Base-by-base conservation (phyloP, 306 rosid species). In the Trifolium fragiferum region DNA sequence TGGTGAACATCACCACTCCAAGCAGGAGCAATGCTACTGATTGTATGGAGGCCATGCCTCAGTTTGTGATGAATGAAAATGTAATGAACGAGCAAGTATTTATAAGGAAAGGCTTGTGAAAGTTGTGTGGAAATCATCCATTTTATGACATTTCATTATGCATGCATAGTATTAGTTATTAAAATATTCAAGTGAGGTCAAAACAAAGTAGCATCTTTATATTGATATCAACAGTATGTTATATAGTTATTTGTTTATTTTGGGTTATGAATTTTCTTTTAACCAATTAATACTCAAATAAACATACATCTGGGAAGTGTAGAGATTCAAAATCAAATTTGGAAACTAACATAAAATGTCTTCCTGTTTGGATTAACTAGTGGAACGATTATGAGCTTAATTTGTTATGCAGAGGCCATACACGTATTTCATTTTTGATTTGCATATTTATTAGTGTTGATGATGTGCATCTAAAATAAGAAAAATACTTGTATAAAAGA, bases 1-100 rank as follows among this genome's bases (percentile, higher is more conserved):
- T 19, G 57, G 72, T 75, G 35, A 73, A 6, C 30, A 57, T 4
- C 58, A 49, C 80, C 60, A 72, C 80, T 38, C 80, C 84, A 30
- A 85, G 40, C 2, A 76, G 75, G 30, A 85, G 66, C 9, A 61
- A 6, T 23, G 70, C 9, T 54, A 67, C 51, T 54, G 80, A n/a
- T 63, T 67, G 37, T 23, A 37, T 7, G 6, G 23, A 62, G 3
- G 74, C 58, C 85, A 84, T 84, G 68, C 44, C 4, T 58, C 5
- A 2, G 67, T 0, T 57, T 73, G 66, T 66, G 75, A 46, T 76
- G 79, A 18, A 65, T 20, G 38, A 21, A 67, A 62, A 14, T 64
- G 66, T 10, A 41, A 27, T 8, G 51, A 12, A 62, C 0, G 41
- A 3, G 2, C 55, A 40, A 44, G 15, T 27, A 82, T 82, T 78